Conservation (phyloP, 768 basidiomycete genomes). For the Porphyrellus cyaneotinctus region DNA sequence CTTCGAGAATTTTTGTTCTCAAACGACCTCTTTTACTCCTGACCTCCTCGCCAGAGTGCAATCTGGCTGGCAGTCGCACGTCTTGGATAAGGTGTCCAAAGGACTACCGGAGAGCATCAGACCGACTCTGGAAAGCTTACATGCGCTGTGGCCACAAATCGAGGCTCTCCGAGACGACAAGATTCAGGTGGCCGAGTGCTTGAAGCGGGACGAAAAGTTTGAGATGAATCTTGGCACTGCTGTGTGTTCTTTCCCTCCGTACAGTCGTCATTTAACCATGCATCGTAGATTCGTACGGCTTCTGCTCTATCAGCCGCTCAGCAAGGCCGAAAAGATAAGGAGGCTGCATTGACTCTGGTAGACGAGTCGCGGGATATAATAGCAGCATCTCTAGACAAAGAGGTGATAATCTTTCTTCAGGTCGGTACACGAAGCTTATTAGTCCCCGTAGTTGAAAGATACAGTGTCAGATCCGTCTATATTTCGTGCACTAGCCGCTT, state of each 20-base stretch:
- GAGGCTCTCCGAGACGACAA: slow-evolving; percentile 46
- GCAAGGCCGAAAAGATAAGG: slow-evolving; percentile 37
- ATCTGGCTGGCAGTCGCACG: slow-evolving; percentile 63
- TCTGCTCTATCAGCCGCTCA: slow-evolving; percentile 54
- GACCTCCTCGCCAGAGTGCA: slow-evolving; percentile 54
- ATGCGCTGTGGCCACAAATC: slow-evolving; percentile 53
- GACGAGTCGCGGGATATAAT: slow-evolving; percentile 76
- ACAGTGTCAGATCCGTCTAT: slow-evolving; percentile 85
- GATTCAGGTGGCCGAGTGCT: slow-evolving; percentile 65
- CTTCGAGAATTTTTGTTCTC: slow-evolving; percentile 54
- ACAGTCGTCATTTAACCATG: slow-evolving; percentile 11
- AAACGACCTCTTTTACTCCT: slow-evolving; percentile 51
- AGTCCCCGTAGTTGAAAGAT: slow-evolving; percentile 54
- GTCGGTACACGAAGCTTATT: slow-evolving; percentile 4
- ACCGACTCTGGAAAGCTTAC: slow-evolving; percentile 47
- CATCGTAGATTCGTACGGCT: slow-evolving; percentile 43
- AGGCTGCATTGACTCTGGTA: slow-evolving; percentile 55
- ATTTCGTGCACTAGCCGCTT: slow-evolving; percentile 73
- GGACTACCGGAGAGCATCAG: slow-evolving; percentile 52
- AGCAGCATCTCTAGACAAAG: slow-evolving; percentile 64
- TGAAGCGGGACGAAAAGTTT: slow-evolving; percentile 87
- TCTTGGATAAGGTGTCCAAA: slow-evolving; percentile 59
- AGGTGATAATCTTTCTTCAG: slow-evolving; percentile 43
- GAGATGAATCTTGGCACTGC: slow-evolving; percentile 82
- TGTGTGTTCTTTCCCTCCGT: slow-evolving; percentile 41